phyloP scores from a whole-genome alignment of 805 yeast genomes.

The Metschnikowia cubensis region DNA sequence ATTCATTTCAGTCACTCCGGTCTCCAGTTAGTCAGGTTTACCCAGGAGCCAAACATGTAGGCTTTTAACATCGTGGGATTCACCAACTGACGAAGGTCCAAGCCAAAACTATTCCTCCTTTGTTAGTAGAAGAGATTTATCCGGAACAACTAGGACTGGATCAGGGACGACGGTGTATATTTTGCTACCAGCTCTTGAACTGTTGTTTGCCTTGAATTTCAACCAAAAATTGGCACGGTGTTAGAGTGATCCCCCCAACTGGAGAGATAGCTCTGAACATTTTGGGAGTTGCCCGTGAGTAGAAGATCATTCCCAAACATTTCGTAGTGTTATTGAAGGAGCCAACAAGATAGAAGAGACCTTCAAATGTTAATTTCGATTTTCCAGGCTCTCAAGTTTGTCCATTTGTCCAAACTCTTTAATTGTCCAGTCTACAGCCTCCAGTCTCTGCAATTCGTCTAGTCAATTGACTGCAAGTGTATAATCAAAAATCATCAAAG shows the following conservation, averaged over 20 bases:
- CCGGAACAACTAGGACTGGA: conserved; percentile 99
- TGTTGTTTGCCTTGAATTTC: conserved; percentile 85
- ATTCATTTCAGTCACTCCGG: too few species aligned
- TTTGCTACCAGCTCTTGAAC: conserved; percentile 90
- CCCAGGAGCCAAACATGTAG: conserved; percentile 61
- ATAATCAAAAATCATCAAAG: too few species aligned
- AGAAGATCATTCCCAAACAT: conserved; percentile 90
- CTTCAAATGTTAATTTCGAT: conserved; percentile 77
- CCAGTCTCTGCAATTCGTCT: too few species aligned
- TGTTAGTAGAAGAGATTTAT: conserved; percentile 90
- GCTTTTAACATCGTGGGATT: conserved; percentile 89
- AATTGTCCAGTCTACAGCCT: too few species aligned
- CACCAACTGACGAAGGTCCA: conserved; percentile 88
- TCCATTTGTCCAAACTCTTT: too few species aligned
- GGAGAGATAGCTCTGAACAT: conserved; percentile 96
- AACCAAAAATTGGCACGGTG: conserved; percentile 99
- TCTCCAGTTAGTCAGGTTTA: too few species aligned
- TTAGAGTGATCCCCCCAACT: conserved; percentile 91
- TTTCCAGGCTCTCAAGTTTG: too few species aligned
- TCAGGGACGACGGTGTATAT: conserved; percentile 98
- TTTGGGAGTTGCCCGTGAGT: conserved; percentile 94
- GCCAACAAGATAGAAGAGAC: conserved; percentile 97
- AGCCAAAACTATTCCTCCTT: conserved; percentile 92
- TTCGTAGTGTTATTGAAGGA: conserved; percentile 98
- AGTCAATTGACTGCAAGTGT: too few species aligned